phyloP scores from a whole-genome alignment of 257 asterid genomes.

The Agastache rugosa region DNA sequence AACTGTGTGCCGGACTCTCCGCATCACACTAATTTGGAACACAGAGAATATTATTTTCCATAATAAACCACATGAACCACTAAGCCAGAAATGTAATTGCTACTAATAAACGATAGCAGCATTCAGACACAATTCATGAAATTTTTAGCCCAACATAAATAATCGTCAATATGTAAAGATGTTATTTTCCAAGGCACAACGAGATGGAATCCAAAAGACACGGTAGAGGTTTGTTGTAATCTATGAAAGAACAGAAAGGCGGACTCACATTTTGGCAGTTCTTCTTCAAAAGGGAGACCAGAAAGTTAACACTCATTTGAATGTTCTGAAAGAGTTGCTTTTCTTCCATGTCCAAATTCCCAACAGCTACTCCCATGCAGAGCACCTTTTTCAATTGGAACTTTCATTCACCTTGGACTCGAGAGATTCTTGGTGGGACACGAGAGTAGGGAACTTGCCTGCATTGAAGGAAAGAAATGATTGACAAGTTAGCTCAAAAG shows the following conservation, averaged over 20 bases:
- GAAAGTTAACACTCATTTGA: constrained; percentile 59
- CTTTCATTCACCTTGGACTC: constrained; percentile 62
- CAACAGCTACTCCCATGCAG: constrained; percentile 70
- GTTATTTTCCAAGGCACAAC: no score
- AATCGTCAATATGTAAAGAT: not conserved
- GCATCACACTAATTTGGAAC: no score
- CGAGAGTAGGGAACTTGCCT: constrained; percentile 65
- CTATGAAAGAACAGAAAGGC: not conserved
- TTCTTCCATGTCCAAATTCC: constrained; percentile 58
- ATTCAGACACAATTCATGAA: no score
- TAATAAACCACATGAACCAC: no score
- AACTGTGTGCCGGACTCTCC: no score
- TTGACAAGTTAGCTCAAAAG: not conserved
- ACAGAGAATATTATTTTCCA: no score
- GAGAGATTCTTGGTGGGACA: constrained; percentile 56
- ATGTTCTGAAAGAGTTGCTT: constrained; percentile 58
- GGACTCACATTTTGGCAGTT: constrained; percentile 61
- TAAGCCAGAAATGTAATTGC: no score
- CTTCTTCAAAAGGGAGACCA: constrained; percentile 58
- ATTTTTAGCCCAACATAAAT: not conserved
- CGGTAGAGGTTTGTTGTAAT: no score
- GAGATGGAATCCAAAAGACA: no score
- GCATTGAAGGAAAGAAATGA: constrained; percentile 21
- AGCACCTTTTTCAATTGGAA: constrained; percentile 65
- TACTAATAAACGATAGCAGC: no score